Evolutionary conservation across 2,329 filamentous ascomycete genomes (phyloP).

Genomic region (Fusarium tricinctum): DNA sequence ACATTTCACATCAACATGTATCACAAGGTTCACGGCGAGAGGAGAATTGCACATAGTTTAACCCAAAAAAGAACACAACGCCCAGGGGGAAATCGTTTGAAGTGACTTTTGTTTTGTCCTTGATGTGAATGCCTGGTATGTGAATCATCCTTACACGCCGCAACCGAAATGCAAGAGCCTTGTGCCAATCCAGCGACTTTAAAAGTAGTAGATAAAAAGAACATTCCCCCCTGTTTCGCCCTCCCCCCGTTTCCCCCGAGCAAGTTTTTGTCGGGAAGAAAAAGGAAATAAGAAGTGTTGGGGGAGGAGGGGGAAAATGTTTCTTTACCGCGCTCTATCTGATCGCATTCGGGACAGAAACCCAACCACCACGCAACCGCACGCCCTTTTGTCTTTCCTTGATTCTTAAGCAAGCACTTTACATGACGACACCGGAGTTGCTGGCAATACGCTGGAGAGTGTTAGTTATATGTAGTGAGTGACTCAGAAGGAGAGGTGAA

Average conservation of each 20-base stretch:
- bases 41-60: conserved; percentile 29
- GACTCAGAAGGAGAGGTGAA: conserved; percentile 44
- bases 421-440: conserved; percentile 99
- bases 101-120: conserved; percentile 58
- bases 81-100: conserved; percentile 43
- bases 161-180: conserved; percentile 67
- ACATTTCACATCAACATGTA: not conserved
- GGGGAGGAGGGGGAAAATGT: conserved; percentile 41
- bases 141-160: conserved; percentile 66
- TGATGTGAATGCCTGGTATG: conserved; percentile 66
- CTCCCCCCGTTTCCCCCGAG: conserved; percentile 31
- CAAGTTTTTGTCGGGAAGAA: conserved; percentile 14
- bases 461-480: conserved; percentile 50
- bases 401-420: conserved; percentile 64
- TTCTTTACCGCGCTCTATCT: conserved; percentile 52
- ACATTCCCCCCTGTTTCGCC: conserved; percentile 44
- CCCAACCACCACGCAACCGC: conserved; percentile 43
- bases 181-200: conserved; percentile 59
- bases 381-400: conserved; percentile 51
- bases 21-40: conserved; percentile 18
- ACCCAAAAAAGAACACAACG: conserved; percentile 20
- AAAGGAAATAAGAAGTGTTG: conserved; percentile 32
- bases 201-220: conserved; percentile 46
- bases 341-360: conserved; percentile 54
- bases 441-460: conserved; percentile 89